Percentiles rank a stretch among this genome's conserved stretches.
Evolutionary conservation across 176 grass and related monocot species (phyloP).

Genomic region (Juncus inflexus): DNA sequence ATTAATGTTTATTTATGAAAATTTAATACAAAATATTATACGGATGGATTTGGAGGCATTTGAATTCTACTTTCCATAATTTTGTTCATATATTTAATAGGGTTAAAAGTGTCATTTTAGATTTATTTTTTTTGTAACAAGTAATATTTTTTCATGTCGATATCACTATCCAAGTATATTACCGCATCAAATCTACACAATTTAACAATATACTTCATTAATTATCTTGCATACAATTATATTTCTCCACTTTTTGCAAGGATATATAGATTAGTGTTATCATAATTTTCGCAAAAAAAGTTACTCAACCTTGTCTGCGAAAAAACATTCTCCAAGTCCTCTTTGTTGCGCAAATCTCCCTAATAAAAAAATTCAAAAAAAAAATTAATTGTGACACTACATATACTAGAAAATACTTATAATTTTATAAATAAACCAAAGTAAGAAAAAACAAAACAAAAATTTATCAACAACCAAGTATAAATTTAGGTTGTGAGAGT

Average conservation of each 20-base stretch:
- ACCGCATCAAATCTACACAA: conserved; percentile 72
- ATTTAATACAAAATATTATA: too few species aligned
- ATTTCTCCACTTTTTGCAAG: neutral
- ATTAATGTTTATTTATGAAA: too few species aligned
- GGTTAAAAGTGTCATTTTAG: too few species aligned
- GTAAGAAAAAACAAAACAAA: neutral
- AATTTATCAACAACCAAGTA: conserved; percentile 32
- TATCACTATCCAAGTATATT: too few species aligned
- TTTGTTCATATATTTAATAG: too few species aligned
- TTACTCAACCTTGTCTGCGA: conserved; percentile 25
- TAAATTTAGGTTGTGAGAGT: conserved; percentile 57
- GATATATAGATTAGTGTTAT: neutral
- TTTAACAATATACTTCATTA: too few species aligned
- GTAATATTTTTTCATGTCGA: too few species aligned
- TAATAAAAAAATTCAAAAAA: conserved; percentile 14
- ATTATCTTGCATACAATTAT: neutral
- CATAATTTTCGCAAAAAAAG: neutral
- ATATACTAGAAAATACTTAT: neutral
- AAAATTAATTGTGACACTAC: neutral
- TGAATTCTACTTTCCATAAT: too few species aligned
- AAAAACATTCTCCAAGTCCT: conserved; percentile 69
- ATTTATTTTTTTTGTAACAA: too few species aligned
- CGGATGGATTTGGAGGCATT: too few species aligned
- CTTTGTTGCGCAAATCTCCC: conserved; percentile 64
- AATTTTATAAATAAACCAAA: neutral